Base-by-base conservation (phyloP, 225 moss, liverwort and hornwort genomes). In the Neckera pumila region DNA sequence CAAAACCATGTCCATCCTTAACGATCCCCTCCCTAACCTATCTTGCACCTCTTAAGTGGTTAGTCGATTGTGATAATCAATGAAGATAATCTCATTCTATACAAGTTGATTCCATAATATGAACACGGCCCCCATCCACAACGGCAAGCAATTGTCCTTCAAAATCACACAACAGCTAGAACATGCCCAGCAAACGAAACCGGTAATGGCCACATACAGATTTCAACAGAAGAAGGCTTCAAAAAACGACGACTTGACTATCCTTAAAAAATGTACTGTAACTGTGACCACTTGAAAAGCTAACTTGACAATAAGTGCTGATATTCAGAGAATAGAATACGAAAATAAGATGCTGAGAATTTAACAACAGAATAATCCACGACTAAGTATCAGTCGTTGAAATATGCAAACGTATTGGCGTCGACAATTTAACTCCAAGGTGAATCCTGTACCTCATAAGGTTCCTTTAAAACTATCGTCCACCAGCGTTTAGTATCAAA, bases 401-500 rank as follows among this genome's bases (percentile, higher is more conserved):
- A 81, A 83, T 59, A 71, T 83, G 79, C 53, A 59, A 92, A 83
- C 31, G 69, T 49, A 75, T 51, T 65, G 28, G 62, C 61, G 62
- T 84, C 53, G 69, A 79, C 71, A 74, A 77, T n/a, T n/a, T n/a
- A 85, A 59, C 64, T 73, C 87, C 81, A 77, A 90, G 76, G 81
- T 70, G 69, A 87, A 67, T 73, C 87, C 49, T 83, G 60, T 92
- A 98, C 98, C 95, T 98, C 96, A 89, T 97, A 98, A 90, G 97
- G 98, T 84, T 92, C 94, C 91, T 96, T 96, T 78, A 98, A 83
- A 53, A 90, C 94, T 89, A 90, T 89, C 79, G 88, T 93, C 98
- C 98, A 97, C 92, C 93, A 92, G 58, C 88, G 94, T 90, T 93
- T 89, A 66, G 94, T 89, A 89, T 97, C 87, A 83, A 98, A 98